A percentile compares a stretch with the other conserved stretches of the same genome.
phyloP scores from a whole-genome alignment of 2,329 filamentous ascomycete genomes.

The Fonsecaea nubica region DNA sequence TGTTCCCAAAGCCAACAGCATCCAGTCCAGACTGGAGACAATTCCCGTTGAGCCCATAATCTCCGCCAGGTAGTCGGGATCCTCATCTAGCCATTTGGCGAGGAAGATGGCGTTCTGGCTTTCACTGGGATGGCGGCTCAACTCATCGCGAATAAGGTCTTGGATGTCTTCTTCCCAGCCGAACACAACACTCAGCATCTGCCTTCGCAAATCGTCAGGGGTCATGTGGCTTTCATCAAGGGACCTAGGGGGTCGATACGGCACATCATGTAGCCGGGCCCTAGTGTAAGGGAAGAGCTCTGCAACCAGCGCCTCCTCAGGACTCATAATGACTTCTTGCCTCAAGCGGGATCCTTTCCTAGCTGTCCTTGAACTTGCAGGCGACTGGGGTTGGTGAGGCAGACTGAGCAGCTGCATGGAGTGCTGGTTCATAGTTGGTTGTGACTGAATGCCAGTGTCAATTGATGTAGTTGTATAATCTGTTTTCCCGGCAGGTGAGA shows the following conservation, averaged over 20 bases:
- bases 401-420: constrained; percentile 41
- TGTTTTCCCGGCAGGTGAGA: constrained; percentile 52
- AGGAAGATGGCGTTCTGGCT: constrained; percentile 82
- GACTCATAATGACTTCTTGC: constrained; percentile 79
- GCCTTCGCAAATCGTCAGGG: constrained; percentile 77
- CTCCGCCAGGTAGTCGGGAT: constrained; percentile 79
- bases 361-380: constrained; percentile 53
- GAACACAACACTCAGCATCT: constrained; percentile 94
- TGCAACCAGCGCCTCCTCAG: constrained; percentile 72
- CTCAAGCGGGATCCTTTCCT: constrained; percentile 71
- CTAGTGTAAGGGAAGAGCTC: constrained; percentile 89
- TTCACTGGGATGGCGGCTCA: constrained; percentile 71
- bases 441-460: constrained; percentile 44
- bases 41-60: constrained; percentile 73
- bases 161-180: constrained; percentile 89
- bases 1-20: constrained; percentile 88
- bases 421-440: constrained; percentile 22
- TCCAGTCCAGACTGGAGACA: constrained; percentile 96
- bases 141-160: constrained; percentile 81
- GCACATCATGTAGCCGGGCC: constrained; percentile 79
- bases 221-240: constrained; percentile 67
- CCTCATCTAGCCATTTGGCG: constrained; percentile 90
- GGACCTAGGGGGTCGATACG: constrained; percentile 73
- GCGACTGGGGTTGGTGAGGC: constrained; percentile 55
- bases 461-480: constrained; percentile 55